Evolutionary conservation across 768 basidiomycete genomes (phyloP), one percentile per base, ranked within the genome.

Genomic region (Russula olivacea): DNA sequence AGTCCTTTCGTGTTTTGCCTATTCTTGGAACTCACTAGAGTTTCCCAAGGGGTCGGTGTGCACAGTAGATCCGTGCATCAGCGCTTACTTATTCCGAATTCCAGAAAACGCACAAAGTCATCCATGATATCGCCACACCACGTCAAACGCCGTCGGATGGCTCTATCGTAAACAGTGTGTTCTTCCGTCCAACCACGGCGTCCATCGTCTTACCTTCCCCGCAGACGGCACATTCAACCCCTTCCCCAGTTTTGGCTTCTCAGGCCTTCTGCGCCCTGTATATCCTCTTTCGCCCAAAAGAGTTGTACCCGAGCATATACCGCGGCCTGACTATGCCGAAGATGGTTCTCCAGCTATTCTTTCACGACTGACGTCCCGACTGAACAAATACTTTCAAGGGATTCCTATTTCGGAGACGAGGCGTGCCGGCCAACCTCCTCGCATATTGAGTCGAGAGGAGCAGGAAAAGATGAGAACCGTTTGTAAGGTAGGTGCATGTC

Each of bases 241-340:
- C 0, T 91, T 92, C 76, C 82, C 84, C 8, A 82, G 77, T 69
- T 92, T 83, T 74, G 69, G 74, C n/a, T 98, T 83, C 75, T 89
- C 93, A 19, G 95, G 95, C 36, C 67, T 83, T 0, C 60, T 96
- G 61, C 82, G 88, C 66, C 93, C 95, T 1, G 79, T 83, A 41
- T 97, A 98, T 75, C 95, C 95, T n/a, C 79, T 97, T 47, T 89
- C 91, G 32, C 77, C 86, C 5, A 87, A 78, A 68, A 85, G 95
- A 34, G 72, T 71, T 5, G 85, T 98, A 3, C 97, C 95, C 10
- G 82, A 80, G 30, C 86, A 93, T 70, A 97, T 99, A 68, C 82
- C 80, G 11, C 78, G 84, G 60, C 97, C 97, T 4, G 97, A 98
- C 70, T 97, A 98, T 76, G 91, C 89, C 21, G 78, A 83, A 66